phyloP scores from a whole-genome alignment of 2,329 filamentous ascomycete species.

The Aspergillus sp. region DNA sequence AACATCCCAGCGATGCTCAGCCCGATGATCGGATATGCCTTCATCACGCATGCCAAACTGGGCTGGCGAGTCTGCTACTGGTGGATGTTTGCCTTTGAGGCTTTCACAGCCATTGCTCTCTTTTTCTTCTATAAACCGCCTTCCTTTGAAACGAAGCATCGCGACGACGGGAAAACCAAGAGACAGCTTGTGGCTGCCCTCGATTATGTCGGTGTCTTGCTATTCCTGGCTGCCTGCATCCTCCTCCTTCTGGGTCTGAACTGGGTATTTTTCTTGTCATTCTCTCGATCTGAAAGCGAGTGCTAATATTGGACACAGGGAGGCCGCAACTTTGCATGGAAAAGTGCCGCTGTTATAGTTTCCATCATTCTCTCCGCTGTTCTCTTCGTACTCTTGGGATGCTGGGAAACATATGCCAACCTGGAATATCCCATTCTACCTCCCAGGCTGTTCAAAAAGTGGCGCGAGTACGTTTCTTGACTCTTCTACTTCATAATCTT shows the following conservation, averaged over 20 bases:
- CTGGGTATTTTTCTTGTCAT: neutral
- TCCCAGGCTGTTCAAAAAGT: neutral
- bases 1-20: neutral
- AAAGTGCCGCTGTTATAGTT: neutral
- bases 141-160: neutral
- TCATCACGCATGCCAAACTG: neutral
- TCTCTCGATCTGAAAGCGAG: neutral
- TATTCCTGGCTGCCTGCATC: neutral
- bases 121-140: neutral
- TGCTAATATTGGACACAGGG: neutral
- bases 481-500: too few relatives aligned
- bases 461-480: neutral
- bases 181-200: neutral
- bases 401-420: neutral
- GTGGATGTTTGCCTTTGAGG: constrained; percentile 1
- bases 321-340: neutral
- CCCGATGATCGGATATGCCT: neutral
- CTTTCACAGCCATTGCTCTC: neutral
- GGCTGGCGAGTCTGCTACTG: neutral
- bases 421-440: neutral
- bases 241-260: neutral
- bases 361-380: neutral
- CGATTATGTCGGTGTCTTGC: neutral
- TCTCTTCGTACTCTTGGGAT: neutral
- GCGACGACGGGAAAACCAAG: neutral